Base-by-base conservation (phyloP, 2,329 filamentous ascomycete genomes). In the Incumbomyces lentus region DNA sequence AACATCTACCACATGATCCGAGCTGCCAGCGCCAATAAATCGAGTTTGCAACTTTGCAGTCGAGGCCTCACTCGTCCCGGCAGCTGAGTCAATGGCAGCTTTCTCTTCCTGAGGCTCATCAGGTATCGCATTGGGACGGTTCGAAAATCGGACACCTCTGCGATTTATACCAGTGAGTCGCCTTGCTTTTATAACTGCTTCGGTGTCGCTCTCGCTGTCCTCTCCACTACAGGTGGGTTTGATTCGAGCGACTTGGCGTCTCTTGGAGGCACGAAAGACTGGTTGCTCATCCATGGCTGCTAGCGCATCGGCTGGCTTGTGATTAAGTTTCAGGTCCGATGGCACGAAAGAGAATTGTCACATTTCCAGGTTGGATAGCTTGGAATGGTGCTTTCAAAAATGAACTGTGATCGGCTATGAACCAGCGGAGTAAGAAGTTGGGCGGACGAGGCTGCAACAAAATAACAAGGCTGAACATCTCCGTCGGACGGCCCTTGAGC, bases 1-100 rank as follows among this genome's bases (percentile, higher is more conserved):
- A 32, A 71, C 68, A 47, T 79, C 75, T 14, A 72, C 69, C 2
- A 72, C 69, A 53, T 77, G 73, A 0, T 75, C 79, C 55, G 78
- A 74, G 44, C 69, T 69, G 75, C 71, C 54, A 82, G 82, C 29
- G 77, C 71, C 44, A 71, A 68, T 39, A 61, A 26, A 26, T 5
- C 22, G 22, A 26, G 22, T 5, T 62, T 49, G 71, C 70, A 6
- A 65, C 63, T 41, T n/a, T 8, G n/a, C 19, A 41, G 63, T 64
- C 33, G 69, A 47, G 31, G 55, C 58, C 16, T 57, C 47, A 3
- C 38, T 49, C 31, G 44, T 41, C 19, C 56, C 45, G 22, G 54
- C 54, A 6, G 47, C 34, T 47, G 40, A 47, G 37, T 41, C 38
- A 17, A 41, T 32, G n/a, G 39, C 39, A 11, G 26, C 11, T 11